phyloP scores from a whole-genome alignment of 2,329 filamentous ascomycete species.

The Sodiomyces alkalinus region DNA sequence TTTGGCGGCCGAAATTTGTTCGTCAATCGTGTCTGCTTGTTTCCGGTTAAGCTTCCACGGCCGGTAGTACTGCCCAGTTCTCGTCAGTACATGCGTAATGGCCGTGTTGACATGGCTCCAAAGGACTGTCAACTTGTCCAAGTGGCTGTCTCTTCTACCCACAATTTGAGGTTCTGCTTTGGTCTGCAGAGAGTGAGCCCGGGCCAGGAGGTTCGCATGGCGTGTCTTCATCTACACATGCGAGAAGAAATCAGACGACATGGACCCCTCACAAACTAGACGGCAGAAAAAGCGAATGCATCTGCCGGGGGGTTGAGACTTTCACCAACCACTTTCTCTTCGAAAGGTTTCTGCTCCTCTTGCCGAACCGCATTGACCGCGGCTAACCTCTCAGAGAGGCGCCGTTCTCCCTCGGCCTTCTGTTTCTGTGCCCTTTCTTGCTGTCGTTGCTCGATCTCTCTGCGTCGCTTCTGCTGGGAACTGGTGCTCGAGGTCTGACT shows the following conservation, averaged over 20 bases:
- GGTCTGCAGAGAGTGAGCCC: slow-evolving; percentile 61
- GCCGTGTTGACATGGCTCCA: too few species aligned
- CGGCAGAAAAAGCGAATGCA: not conserved
- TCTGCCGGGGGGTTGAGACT: not conserved
- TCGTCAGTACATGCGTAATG: too few species aligned
- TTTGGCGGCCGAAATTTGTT: slow-evolving; percentile 54
- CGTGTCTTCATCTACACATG: slow-evolving; percentile 51
- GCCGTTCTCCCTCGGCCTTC: slow-evolving; percentile 53
- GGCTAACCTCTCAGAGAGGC: slow-evolving; percentile 49
- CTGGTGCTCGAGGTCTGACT: slow-evolving; percentile 52
- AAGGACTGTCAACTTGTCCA: not conserved
- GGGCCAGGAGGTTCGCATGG: slow-evolving; percentile 56
- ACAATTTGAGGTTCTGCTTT: slow-evolving; percentile 59
- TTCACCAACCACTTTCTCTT: slow-evolving; percentile 56
- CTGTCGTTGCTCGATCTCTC: slow-evolving; percentile 71
- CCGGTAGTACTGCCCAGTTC: slow-evolving; percentile 55
- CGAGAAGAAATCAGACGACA: too few species aligned
- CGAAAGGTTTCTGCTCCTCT: slow-evolving; percentile 58
- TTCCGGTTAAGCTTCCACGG: slow-evolving; percentile 60
- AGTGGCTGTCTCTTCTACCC: slow-evolving; percentile 19
- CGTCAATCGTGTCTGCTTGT: slow-evolving; percentile 56
- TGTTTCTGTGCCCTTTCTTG: slow-evolving; percentile 62
- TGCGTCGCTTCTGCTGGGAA: slow-evolving; percentile 52
- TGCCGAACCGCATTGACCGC: slow-evolving; percentile 45
- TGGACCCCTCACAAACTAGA: too few species aligned